Base-by-base conservation (phyloP, 441 rosid genomes). In the Gossypium gossypioides region DNA sequence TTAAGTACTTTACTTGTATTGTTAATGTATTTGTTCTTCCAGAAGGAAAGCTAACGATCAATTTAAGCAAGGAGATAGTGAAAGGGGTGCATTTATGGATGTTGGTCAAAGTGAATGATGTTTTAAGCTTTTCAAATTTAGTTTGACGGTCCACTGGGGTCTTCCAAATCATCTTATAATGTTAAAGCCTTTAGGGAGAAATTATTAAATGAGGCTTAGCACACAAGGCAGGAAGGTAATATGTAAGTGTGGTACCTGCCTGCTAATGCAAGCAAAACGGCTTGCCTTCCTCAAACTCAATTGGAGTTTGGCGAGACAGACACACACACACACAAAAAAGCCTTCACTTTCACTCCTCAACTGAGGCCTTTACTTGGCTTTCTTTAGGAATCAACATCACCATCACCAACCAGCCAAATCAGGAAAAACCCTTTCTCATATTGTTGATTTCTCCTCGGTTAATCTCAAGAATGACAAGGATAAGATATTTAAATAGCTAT, bases 211-310 rank as follows among this genome's bases (percentile, higher is more conserved):
- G 69, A 81, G 72, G 13, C 88, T 84, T 85, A 25, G 69, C 61
- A 48, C 8, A 70, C 69, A 87, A 87, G 94, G 2, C 67, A 78
- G 91, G 90, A 89, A 81, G 93, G 87, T 87, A 82, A 87, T 16
- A 15, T 19, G 24, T 72, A 46, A 72, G 46, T 34, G 71, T 63
- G 69, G 24, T 77, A 73, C 48, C 91, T 83, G 86, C 52, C 91
- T 82, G 86, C 78, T 58, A 86, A 75, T 72, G 81, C 81, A 84
- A 89, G 89, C 89, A 66, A 82, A 84, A 69, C 42, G 37, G 63
- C 76, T 72, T 72, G 78, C 81, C 82, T 75, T 64, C 75, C 79
- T 67, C 75, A 64, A 78, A 67, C 69, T 72, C 73, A 32, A 73
- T 55, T 72, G 69, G 40, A 42, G 81, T 80, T 81, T 71, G 90